Evolutionary conservation across 2,329 filamentous ascomycete genomes (phyloP).

Genomic region (Aschersonia sp.): DNA sequence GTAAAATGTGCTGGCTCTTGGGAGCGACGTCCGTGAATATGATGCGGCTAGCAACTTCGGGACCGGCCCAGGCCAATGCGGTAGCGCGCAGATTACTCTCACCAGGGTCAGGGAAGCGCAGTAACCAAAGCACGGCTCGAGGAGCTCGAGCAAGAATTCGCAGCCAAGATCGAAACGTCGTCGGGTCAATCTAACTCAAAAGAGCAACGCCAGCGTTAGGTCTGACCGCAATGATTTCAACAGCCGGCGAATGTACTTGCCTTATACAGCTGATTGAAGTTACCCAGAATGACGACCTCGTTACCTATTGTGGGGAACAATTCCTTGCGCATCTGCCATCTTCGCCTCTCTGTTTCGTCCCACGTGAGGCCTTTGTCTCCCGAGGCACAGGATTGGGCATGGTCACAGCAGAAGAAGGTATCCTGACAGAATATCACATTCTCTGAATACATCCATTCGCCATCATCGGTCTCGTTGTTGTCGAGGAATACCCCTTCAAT

Average conservation of each 20-base stretch:
- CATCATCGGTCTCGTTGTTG: slow-evolving; percentile 52
- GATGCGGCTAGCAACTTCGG: slow-evolving; percentile 72
- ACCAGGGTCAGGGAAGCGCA: slow-evolving; percentile 90
- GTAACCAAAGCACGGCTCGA: slow-evolving; percentile 82
- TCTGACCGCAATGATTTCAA: background rate
- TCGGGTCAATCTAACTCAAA: slow-evolving; percentile 68
- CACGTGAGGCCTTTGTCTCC: slow-evolving; percentile 55
- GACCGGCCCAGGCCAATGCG: slow-evolving; percentile 69
- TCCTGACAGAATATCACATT: slow-evolving; percentile 91
- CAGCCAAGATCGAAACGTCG: slow-evolving; percentile 89
- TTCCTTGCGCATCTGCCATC: slow-evolving; percentile 89
- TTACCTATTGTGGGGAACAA: slow-evolving; percentile 74
- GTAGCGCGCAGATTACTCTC: slow-evolving; percentile 73
- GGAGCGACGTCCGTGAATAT: slow-evolving; percentile 94
- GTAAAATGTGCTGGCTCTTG: slow-evolving; percentile 84
- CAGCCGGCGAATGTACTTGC: slow-evolving; percentile 29
- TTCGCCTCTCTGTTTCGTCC: slow-evolving; percentile 65
- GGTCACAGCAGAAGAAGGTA: slow-evolving; percentile 97
- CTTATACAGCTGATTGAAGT: slow-evolving; percentile 99
- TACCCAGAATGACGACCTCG: slow-evolving; percentile 80
- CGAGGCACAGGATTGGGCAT: slow-evolving; percentile 74
- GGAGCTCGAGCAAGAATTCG: slow-evolving; percentile 76
- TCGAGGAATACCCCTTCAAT: slow-evolving; percentile 54
- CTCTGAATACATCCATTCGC: slow-evolving; percentile 89
- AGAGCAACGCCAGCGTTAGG: too few relatives aligned